Percentiles rank a stretch among this genome's conserved stretches.
phyloP scores from a whole-genome alignment of 2,329 filamentous ascomycete species.

The Emergomyces orientalis region DNA sequence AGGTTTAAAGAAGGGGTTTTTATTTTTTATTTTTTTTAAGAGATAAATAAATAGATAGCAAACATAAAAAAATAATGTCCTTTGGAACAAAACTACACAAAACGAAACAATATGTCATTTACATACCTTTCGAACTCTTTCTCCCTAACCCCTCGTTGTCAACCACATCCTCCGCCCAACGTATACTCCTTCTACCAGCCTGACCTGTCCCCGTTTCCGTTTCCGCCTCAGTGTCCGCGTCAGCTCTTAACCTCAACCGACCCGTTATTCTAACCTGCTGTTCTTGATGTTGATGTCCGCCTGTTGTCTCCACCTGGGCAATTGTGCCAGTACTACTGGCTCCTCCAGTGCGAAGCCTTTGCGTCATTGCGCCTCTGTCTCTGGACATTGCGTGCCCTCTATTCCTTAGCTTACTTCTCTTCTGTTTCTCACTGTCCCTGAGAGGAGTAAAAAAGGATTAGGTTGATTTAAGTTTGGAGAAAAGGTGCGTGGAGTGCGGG shows the following conservation, averaged over 20 bases:
- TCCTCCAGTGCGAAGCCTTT: not conserved
- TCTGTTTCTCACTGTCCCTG: not conserved
- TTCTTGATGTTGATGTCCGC: not conserved
- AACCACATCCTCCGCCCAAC: slow-evolving; percentile 86
- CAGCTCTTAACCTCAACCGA: slow-evolving; percentile 15
- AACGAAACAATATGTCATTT: not conserved
- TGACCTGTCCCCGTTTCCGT: not conserved
- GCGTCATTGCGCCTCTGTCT: not conserved
- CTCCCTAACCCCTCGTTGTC: slow-evolving; percentile 92
- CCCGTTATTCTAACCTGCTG: not conserved
- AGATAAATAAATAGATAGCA: not conserved
- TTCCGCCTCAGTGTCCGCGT: slow-evolving; percentile 4
- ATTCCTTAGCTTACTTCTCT: not conserved
- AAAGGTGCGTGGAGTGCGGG: not conserved
- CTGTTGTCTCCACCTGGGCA: not conserved
- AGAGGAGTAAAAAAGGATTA: not conserved
- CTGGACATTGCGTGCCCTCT: not conserved
- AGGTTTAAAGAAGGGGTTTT: not conserved
- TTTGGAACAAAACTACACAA: not conserved
- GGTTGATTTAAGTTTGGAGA: not conserved
- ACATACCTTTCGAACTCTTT: slow-evolving; percentile 83
- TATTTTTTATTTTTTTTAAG: too few species aligned
- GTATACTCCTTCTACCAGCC: slow-evolving; percentile 47
- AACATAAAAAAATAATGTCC: not conserved
- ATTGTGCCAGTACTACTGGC: not conserved